Evolutionary conservation across 2,329 filamentous ascomycete genomes (phyloP), one percentile per base, ranked within the genome.

Genomic region (Diaporthe destruens): DNA sequence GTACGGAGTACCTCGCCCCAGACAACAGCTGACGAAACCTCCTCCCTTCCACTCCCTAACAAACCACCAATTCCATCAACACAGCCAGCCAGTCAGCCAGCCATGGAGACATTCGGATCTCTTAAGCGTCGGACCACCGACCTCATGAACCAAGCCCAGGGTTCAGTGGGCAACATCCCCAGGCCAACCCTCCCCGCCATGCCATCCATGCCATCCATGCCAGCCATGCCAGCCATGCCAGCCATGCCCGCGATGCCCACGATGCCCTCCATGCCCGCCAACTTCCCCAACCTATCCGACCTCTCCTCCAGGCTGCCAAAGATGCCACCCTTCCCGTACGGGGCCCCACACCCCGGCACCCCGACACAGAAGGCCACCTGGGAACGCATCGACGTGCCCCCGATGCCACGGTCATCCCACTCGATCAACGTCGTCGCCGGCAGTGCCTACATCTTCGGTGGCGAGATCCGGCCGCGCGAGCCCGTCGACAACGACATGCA

Each of bases 401-500:
- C 84, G 0, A 85, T 95, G 9, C 89, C 90, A 51, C 91, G 93
- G 69, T 96, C 94, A 1, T 95, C 93, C 0, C 94, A 96, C 78
- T 88, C 89, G 3, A 80, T 95, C 76, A 87, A 93, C 55, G 84
- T 92, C 53, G 81, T 92, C 29, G 84, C 83, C 57, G 83, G 86
- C 18, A 86, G 84, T n/a, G 87, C 88, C 56, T 86, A 85, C 77
- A 77, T 97, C 77, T 97, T 95, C 78, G 94, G 94, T 73, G 94
- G 94, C 76, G 94, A 96, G 80, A 81, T 91, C 72, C 82, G 84
- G 39, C 87, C 90, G 1, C 85, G 90, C 51, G 82, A 91, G 76
- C 90, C 91, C 8, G 87, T 92, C 71, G 93, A 95, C 82, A 94
- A 94, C 78, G 86, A 90, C 76, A 87, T 96, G 80, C 91, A 95